A percentile compares a stretch with the other conserved stretches of the same genome.
Evolutionary conservation across 257 asterid genomes (phyloP).

Genomic region (Primulina tabacum): DNA sequence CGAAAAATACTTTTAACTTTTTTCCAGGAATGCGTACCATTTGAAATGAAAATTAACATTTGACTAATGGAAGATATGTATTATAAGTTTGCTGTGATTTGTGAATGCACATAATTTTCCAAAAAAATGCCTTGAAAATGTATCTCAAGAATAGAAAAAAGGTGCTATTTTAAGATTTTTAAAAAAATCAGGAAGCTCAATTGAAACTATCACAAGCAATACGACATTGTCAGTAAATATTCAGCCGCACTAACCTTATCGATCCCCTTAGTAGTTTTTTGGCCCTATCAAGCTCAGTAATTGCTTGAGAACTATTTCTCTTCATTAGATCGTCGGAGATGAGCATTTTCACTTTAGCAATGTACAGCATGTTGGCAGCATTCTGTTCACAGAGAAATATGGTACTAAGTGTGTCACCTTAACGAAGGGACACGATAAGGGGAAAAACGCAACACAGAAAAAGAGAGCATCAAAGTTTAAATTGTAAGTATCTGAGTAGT

Average conservation of each 20-base stretch:
- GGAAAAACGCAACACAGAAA: background rate
- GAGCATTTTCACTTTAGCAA: slow-evolving; percentile 70
- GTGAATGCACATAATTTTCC: background rate
- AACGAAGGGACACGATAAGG: slow-evolving; percentile 4
- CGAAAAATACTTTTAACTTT: too few species aligned
- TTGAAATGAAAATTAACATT: background rate
- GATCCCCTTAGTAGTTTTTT: slow-evolving; percentile 53
- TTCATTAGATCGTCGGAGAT: slow-evolving; percentile 46
- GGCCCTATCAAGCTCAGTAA: slow-evolving; percentile 60
- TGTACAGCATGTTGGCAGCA: slow-evolving; percentile 67
- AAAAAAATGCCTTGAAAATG: background rate
- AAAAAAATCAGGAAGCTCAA: slow-evolving; percentile 5
- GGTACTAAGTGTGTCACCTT: slow-evolving; percentile 14
- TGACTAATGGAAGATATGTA: background rate
- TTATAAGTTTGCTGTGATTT: background rate
- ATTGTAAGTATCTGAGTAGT: background rate
- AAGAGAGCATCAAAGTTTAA: background rate
- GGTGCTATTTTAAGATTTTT: background rate
- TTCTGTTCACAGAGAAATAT: slow-evolving; percentile 41
- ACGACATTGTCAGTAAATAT: slow-evolving; percentile 6
- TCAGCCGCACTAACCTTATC: slow-evolving; percentile 44
- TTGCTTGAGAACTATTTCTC: slow-evolving; percentile 47
- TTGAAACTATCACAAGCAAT: slow-evolving; percentile 19
- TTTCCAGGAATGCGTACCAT: background rate
- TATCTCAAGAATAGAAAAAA: background rate